Evolutionary conservation across 2,329 filamentous ascomycete species (phyloP).

Genomic region (Aureobasidium mangrovei): DNA sequence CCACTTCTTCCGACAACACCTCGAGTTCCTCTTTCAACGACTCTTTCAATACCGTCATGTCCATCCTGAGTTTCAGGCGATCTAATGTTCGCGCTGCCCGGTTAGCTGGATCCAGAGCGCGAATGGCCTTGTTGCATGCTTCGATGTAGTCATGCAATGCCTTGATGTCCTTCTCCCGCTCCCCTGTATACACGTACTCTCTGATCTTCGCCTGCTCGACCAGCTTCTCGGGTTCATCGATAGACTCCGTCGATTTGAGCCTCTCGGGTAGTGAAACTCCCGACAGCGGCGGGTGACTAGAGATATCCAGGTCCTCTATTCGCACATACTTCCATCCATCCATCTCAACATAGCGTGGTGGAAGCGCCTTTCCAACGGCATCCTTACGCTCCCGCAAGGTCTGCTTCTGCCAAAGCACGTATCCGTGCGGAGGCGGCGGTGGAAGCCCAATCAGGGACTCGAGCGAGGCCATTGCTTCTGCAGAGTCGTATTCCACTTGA

Average conservation of each 20-base stretch:
- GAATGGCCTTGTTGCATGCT: slow-evolving; percentile 3
- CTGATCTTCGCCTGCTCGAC: neutral
- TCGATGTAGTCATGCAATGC: slow-evolving; percentile 3
- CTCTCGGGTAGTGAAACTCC: neutral
- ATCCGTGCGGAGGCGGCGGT: neutral
- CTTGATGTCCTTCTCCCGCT: neutral
- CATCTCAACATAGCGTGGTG: neutral
- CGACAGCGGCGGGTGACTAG: neutral
- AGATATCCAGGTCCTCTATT: neutral
- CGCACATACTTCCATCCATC: neutral
- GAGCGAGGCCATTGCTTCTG: neutral
- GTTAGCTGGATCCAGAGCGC: neutral
- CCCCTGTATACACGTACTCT: slow-evolving; percentile 10
- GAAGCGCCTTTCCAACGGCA: neutral
- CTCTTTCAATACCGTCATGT: neutral
- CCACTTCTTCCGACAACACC: neutral
- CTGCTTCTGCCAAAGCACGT: slow-evolving; percentile 7
- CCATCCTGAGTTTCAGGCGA: neutral
- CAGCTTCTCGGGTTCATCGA: neutral
- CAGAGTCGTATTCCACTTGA: too few species aligned
- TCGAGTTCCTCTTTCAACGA: slow-evolving; percentile 6
- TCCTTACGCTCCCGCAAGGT: neutral
- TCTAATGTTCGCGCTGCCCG: neutral
- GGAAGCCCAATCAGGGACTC: neutral
- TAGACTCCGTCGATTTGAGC: neutral